Evolutionary conservation across 139 green algal genomes (phyloP).

Genomic region (Mesotaenium endlicherianum): DNA sequence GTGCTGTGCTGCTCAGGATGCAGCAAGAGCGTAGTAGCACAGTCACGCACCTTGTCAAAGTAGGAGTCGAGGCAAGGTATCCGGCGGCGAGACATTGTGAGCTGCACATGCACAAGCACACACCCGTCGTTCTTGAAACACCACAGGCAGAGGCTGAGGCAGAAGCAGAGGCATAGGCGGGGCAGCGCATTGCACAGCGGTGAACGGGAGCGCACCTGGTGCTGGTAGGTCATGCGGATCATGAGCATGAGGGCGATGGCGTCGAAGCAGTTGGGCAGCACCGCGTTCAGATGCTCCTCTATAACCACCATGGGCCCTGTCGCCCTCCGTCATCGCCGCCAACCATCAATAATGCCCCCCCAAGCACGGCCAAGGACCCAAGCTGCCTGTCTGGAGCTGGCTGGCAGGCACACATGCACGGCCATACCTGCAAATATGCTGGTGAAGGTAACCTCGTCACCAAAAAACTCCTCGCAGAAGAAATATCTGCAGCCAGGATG

Average conservation of each 20-base stretch:
- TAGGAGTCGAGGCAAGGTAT: conserved; percentile 87
- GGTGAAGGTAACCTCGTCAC: conserved; percentile 73
- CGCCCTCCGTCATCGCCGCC: too few species aligned
- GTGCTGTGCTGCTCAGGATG: not conserved
- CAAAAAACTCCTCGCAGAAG: conserved; percentile 94
- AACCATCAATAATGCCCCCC: too few species aligned
- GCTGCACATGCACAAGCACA: conserved; percentile 25
- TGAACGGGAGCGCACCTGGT: conserved; percentile 54
- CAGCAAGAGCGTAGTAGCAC: not conserved
- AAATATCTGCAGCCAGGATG: conserved; percentile 74
- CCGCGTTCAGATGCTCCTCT: conserved; percentile 45
- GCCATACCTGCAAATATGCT: conserved; percentile 61
- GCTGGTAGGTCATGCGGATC: conserved; percentile 87
- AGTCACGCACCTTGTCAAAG: conserved; percentile 71
- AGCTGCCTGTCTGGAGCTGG: too few species aligned
- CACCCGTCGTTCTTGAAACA: not conserved
- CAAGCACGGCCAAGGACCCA: too few species aligned
- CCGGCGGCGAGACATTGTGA: conserved; percentile 71
- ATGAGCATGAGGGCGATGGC: conserved; percentile 87
- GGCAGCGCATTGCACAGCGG: not conserved
- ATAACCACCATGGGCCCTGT: conserved; percentile 46
- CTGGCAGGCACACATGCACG: too few species aligned
- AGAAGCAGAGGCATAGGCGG: not conserved
- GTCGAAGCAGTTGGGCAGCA: conserved; percentile 62
- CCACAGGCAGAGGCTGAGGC: too few species aligned